A percentile compares a stretch with the other conserved stretches of the same genome.
These are phyloP conservation scores for Ganoderma boninense DNA, from an alignment of 1,284 basidiomycete species.

Conservation along the genomic window DNA sequence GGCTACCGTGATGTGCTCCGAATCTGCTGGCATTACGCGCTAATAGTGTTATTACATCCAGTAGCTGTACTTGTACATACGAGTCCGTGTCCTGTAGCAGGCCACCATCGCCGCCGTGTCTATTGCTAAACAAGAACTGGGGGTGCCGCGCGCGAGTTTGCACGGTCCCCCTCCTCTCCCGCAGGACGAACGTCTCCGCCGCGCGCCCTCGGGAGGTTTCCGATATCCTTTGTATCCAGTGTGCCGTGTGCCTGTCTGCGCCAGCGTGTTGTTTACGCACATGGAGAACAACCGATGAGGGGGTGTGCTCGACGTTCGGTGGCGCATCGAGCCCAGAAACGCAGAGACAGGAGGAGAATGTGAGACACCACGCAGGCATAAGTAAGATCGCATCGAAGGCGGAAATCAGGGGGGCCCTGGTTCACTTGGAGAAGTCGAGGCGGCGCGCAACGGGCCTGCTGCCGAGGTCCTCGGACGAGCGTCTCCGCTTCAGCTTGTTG, in stretches of 20 bases:
- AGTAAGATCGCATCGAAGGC: neutral
- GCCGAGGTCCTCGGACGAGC: conserved; percentile 48
- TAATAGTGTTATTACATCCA: conserved; percentile 21
- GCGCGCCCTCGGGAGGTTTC: neutral
- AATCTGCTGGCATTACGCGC: conserved; percentile 17
- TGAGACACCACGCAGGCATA: neutral
- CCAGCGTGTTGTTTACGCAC: neutral
- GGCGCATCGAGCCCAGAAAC: neutral
- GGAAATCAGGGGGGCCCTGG: neutral
- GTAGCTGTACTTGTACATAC: conserved; percentile 32
- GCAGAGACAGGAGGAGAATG: neutral
- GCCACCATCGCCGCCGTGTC: conserved; percentile 10
- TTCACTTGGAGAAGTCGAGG: conserved; percentile 51
- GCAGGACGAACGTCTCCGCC: neutral
- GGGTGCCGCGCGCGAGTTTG: neutral
- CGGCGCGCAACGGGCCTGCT: conserved; percentile 54
- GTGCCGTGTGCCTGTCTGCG: neutral
- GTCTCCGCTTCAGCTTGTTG: conserved; percentile 60
- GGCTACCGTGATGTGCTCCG: neutral
- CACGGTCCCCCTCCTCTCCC: neutral
- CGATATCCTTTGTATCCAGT: neutral
- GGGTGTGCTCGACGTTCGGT: neutral
- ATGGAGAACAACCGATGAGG: neutral
- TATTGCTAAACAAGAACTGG: conserved; percentile 21
- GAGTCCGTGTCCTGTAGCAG: conserved; percentile 26